These are phyloP conservation scores for Hypoxylon perforatum DNA, from an alignment of 495 filamentous ascomycete genomes.

Conservation along the genomic window DNA sequence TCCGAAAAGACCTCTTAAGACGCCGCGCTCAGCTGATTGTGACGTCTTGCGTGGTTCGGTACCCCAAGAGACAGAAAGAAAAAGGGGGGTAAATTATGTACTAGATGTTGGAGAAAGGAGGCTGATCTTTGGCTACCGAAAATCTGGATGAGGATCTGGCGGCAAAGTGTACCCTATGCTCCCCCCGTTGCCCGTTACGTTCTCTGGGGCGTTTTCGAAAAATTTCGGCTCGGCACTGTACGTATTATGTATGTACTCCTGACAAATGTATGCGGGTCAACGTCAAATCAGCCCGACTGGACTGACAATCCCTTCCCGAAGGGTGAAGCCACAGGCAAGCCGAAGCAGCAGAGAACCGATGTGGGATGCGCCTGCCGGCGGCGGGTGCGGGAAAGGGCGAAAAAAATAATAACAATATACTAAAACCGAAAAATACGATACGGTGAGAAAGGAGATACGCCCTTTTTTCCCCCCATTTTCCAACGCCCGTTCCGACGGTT, in stretches of 20 bases:
- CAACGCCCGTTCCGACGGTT: conserved; percentile 6
- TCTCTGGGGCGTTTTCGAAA: no score
- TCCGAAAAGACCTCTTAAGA: not conserved
- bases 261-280: conserved; percentile 17
- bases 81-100: no score
- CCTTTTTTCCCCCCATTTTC: no score
- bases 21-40: conserved; percentile 3
- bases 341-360: conserved; percentile 12
- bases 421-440: not conserved
- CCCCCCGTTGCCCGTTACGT: not conserved
- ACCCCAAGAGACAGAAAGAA: not conserved
- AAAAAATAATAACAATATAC: not conserved
- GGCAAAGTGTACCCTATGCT: no score
- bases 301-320: conserved; percentile 21
- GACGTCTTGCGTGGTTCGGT: conserved; percentile 2
- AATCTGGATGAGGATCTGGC: conserved; percentile 9
- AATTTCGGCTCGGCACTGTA: not conserved
- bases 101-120: not conserved
- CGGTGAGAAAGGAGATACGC: not conserved
- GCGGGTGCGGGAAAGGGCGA: conserved; percentile 1
- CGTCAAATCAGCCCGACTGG: not conserved
- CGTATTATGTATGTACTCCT: not conserved
- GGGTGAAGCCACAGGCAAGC: conserved; percentile 1
- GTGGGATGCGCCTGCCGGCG: no score
- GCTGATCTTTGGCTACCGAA: conserved; percentile 3